A percentile compares a stretch with the other conserved stretches of the same genome.
These are phyloP conservation scores for Sophora flavescens DNA, from an alignment of 306 rosid species.

Conservation along the genomic window DNA sequence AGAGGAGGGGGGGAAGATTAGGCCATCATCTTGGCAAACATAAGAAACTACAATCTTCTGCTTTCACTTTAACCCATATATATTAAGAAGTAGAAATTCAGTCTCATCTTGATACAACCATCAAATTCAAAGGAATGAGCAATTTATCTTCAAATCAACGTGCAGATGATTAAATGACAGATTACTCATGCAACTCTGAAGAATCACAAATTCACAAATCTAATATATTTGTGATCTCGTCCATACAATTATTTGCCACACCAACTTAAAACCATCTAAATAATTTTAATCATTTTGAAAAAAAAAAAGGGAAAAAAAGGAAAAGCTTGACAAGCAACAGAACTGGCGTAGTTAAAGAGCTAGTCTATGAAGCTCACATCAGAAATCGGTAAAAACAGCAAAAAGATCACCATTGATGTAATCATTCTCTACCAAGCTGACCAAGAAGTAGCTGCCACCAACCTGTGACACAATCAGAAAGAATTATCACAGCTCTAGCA, in stretches of 20 bases:
- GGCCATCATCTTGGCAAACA: neutral
- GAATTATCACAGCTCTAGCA: conserved; percentile 4
- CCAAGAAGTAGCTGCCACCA: conserved; percentile 78
- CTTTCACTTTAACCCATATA: conserved; percentile 17
- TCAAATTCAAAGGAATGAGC: conserved; percentile 35
- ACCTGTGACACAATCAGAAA: conserved; percentile 66
- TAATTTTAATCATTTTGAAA: conserved; percentile 14
- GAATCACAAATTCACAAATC: conserved; percentile 38
- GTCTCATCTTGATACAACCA: conserved; percentile 29
- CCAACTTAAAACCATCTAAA: conserved; percentile 10
- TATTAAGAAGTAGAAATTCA: conserved; percentile 1
- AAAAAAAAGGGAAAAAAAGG: neutral
- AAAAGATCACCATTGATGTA: conserved; percentile 75
- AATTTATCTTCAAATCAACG: conserved; percentile 37
- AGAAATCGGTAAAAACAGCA: conserved; percentile 68
- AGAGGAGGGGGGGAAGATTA: neutral
- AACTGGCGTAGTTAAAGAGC: conserved; percentile 28
- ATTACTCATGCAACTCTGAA: conserved; percentile 32
- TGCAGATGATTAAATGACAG: conserved; percentile 15
- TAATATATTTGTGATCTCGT: conserved; percentile 18
- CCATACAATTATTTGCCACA: conserved; percentile 40
- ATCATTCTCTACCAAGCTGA: conserved; percentile 95
- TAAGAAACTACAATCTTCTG: neutral
- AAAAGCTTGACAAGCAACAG: conserved; percentile 33
- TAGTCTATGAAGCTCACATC: conserved; percentile 38